Conservation (phyloP, 352 stramenopile genomes). For the Phytophthora pisi region DNA sequence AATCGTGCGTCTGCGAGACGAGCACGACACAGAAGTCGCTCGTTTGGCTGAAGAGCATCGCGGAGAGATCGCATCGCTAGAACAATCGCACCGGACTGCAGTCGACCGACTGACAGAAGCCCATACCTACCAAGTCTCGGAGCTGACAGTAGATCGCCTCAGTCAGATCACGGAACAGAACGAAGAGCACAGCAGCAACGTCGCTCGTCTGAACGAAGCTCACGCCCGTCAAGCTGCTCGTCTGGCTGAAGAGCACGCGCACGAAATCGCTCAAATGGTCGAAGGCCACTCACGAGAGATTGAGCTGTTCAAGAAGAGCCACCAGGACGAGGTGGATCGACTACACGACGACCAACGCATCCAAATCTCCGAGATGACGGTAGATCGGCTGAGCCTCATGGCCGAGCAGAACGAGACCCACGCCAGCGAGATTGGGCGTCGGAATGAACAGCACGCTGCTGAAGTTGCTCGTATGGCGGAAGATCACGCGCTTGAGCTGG, state of each 20-base stretch:
- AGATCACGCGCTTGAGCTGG: neutral
- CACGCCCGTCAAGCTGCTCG: neutral
- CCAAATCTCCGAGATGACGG: neutral
- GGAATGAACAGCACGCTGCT: neutral
- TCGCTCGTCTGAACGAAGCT: neutral
- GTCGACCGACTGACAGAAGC: neutral
- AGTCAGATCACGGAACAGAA: neutral
- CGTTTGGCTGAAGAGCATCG: neutral
- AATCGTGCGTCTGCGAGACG: neutral
- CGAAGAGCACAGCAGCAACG: neutral
- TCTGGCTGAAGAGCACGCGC: neutral
- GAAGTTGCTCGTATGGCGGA: neutral
- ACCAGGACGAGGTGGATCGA: neutral
- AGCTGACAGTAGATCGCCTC: slow-evolving; percentile 1
- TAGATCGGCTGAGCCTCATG: neutral
- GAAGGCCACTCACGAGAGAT: neutral
- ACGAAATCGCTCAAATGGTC: neutral
- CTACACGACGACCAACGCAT: neutral
- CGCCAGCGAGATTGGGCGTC: neutral
- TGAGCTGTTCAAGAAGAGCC: neutral
- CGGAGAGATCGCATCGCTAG: slow-evolving; percentile 1
- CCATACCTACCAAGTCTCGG: neutral
- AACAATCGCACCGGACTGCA: neutral
- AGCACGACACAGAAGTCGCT: neutral
- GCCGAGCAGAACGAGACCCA: neutral